Percentiles rank a stretch among this genome's conserved stretches.
These are phyloP conservation scores for Grosmannia huntii DNA, from an alignment of 2,329 filamentous ascomycete species.

Conservation along the genomic window DNA sequence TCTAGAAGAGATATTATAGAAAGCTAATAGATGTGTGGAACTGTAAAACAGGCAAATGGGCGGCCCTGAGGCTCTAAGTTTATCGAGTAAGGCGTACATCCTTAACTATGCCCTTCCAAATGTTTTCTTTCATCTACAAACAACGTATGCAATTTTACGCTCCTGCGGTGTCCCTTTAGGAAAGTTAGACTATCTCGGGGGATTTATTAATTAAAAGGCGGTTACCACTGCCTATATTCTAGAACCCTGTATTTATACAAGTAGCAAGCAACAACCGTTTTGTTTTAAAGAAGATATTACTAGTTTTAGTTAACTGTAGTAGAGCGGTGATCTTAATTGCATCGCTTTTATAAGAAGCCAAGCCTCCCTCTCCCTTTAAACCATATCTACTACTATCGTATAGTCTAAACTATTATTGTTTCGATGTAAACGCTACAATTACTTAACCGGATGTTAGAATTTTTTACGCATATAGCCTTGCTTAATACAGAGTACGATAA, in stretches of 20 bases:
- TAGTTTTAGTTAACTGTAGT: too few species aligned
- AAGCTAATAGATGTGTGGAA: not conserved
- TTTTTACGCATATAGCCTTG: too few species aligned
- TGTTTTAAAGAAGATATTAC: too few species aligned
- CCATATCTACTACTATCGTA: too few species aligned
- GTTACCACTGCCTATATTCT: not conserved
- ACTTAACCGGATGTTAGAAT: too few species aligned
- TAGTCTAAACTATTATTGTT: too few species aligned
- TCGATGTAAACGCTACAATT: too few species aligned
- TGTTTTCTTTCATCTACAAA: slow-evolving; percentile 46
- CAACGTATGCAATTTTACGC: slow-evolving; percentile 43
- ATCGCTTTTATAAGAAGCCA: too few species aligned
- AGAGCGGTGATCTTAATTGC: too few species aligned
- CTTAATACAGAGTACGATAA: too few species aligned
- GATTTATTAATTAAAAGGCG: slow-evolving; percentile 8
- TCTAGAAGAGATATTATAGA: not conserved
- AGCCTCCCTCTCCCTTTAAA: too few species aligned
- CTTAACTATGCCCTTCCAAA: slow-evolving; percentile 38
- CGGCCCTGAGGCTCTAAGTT: slow-evolving; percentile 5
- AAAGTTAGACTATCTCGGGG: slow-evolving; percentile 39
- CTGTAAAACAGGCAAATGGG: slow-evolving; percentile 8
- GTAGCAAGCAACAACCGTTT: not conserved
- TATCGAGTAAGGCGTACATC: slow-evolving; percentile 25
- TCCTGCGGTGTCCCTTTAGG: slow-evolving; percentile 43
- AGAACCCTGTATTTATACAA: not conserved